phyloP scores from a whole-genome alignment of 148 eudicot species.

The Fagopyrum esculentum region DNA sequence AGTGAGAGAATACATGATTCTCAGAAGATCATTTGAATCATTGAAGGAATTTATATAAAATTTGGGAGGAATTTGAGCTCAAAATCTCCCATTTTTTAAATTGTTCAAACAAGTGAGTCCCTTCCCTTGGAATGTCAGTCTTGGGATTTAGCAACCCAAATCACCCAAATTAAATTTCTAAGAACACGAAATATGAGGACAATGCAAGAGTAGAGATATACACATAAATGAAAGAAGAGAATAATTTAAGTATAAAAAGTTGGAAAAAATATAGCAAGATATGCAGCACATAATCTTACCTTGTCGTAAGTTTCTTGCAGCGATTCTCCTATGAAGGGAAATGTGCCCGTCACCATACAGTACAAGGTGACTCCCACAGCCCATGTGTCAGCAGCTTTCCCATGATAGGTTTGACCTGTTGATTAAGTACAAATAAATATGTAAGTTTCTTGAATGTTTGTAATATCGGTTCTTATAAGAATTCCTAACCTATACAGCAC shows the following conservation, averaged over 20 bases:
- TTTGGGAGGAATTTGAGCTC: too few species aligned
- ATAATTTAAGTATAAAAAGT: not conserved
- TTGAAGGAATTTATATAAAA: too few species aligned
- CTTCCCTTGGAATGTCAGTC: too few species aligned
- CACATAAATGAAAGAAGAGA: not conserved
- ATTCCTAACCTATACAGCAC: constrained; percentile 69
- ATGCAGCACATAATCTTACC: constrained; percentile 27
- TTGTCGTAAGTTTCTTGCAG: constrained; percentile 94
- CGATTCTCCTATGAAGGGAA: constrained; percentile 92
- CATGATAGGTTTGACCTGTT: constrained; percentile 70
- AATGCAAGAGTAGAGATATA: too few species aligned
- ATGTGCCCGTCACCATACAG: constrained; percentile 68
- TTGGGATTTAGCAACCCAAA: too few species aligned
- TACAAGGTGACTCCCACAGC: constrained; percentile 94
- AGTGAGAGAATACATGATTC: too few species aligned
- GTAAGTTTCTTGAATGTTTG: not conserved
- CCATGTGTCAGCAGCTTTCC: constrained; percentile 96
- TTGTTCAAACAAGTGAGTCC: too few species aligned
- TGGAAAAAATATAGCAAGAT: not conserved
- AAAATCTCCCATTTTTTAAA: too few species aligned
- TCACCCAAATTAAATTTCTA: too few species aligned
- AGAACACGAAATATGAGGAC: too few species aligned
- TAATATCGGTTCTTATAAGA: not conserved
- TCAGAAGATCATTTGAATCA: too few species aligned
- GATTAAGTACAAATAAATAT: constrained; percentile 3